A percentile compares a stretch with the other conserved stretches of the same genome.
Evolutionary conservation across 1,139 yeast genomes (phyloP).

Genomic region (Wickerhamomyces sp.): DNA sequence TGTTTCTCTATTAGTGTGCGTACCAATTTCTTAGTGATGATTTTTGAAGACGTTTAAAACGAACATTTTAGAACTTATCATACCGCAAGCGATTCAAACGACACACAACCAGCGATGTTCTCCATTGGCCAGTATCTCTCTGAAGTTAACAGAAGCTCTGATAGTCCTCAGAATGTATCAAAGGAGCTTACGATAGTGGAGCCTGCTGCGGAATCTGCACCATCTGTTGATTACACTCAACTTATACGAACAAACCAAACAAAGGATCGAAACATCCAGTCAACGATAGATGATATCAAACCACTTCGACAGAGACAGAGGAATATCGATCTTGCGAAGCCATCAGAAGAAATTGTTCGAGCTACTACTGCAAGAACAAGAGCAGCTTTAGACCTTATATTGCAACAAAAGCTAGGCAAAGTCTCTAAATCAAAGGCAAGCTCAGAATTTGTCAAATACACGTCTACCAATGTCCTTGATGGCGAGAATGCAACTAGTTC

Average conservation of each 20-base stretch:
- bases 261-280: slow-evolving; percentile 12
- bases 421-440: slow-evolving; percentile 24
- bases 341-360: slow-evolving; percentile 36
- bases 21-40: too few species aligned
- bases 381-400: slow-evolving; percentile 40
- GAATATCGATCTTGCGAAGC: slow-evolving; percentile 29
- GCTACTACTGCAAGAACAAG: slow-evolving; percentile 40
- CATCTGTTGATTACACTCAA: slow-evolving; percentile 14
- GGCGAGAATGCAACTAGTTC: slow-evolving; percentile 19
- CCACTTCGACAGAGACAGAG: slow-evolving; percentile 42
- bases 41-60: too few species aligned
- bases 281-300: slow-evolving; percentile 34
- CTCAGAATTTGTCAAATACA: slow-evolving; percentile 42
- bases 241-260: slow-evolving; percentile 16
- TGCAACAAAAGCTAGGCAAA: slow-evolving; percentile 34
- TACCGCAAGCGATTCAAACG: background rate
- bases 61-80: too few species aligned
- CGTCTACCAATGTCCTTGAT: slow-evolving; percentile 38
- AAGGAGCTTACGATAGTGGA: slow-evolving; percentile 11
- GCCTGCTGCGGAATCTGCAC: slow-evolving; percentile 4
- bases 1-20: too few species aligned
- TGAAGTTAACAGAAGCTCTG: slow-evolving; percentile 6
- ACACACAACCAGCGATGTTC: slow-evolving; percentile 7
- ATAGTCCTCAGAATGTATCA: background rate
- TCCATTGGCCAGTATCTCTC: slow-evolving; percentile 13